These are phyloP conservation scores for Amphicarpaea edgeworthii DNA, from an alignment of 306 rosid genomes.

Conservation along the genomic window DNA sequence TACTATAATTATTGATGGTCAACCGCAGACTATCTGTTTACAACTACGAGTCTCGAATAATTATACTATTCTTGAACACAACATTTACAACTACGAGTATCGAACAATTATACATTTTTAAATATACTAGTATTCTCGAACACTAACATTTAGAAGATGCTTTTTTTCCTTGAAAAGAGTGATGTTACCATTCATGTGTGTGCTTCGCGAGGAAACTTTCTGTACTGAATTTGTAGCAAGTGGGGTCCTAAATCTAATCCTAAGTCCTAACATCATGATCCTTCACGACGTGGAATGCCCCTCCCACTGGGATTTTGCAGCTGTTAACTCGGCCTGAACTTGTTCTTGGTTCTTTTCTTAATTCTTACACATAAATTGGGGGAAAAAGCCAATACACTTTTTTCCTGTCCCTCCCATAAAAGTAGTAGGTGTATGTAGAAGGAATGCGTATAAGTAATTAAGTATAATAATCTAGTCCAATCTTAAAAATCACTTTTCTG, in stretches of 20 bases:
- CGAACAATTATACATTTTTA: too few relatives aligned
- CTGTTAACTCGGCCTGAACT: background rate
- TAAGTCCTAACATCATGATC: background rate
- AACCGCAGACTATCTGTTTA: background rate
- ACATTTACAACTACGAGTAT: too few relatives aligned
- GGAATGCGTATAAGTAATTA: background rate
- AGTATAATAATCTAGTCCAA: background rate
- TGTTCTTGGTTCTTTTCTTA: background rate
- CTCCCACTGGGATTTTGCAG: background rate
- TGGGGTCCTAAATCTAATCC: background rate
- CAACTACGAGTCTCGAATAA: background rate
- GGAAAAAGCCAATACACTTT: background rate
- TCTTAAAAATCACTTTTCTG: background rate
- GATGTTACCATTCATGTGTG: background rate
- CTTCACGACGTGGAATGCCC: background rate
- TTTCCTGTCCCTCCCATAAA: background rate
- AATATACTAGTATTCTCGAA: too few relatives aligned
- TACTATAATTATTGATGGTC: background rate
- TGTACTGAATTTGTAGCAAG: background rate
- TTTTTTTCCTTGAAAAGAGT: background rate
- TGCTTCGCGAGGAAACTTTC: background rate
- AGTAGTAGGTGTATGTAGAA: background rate
- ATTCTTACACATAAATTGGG: background rate
- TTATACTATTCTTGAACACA: too few relatives aligned
- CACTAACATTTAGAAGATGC: background rate